phyloP scores from a whole-genome alignment of 768 basidiomycete species.

The Lactarius hengduanensis region DNA sequence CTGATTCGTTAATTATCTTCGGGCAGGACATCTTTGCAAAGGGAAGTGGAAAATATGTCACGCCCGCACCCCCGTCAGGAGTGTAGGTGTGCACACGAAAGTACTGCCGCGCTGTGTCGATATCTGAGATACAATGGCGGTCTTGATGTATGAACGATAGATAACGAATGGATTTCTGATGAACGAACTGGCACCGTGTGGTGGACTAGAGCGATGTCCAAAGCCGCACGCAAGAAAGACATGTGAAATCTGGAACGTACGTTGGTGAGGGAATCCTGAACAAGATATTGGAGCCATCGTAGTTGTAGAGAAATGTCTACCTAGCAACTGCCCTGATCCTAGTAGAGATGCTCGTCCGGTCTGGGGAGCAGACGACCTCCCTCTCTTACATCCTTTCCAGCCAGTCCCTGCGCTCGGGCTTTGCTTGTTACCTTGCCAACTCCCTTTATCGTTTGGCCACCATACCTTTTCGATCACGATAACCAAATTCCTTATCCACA shows the following conservation, averaged over 20 bases:
- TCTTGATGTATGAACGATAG: background rate
- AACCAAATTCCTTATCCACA: too few species aligned
- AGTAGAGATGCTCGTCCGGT: too few species aligned
- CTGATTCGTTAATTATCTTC: background rate
- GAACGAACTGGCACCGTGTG: background rate
- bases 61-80: constrained; percentile 19
- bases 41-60: constrained; percentile 43
- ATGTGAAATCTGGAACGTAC: background rate
- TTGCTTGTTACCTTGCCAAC: too few species aligned
- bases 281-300: background rate
- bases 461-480: too few species aligned
- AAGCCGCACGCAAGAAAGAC: background rate
- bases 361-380: too few species aligned
- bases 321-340: too few species aligned
- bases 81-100: constrained; percentile 11
- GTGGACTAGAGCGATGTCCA: background rate
- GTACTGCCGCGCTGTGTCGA: background rate
- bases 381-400: too few species aligned
- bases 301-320: too few species aligned
- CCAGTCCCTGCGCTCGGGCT: too few species aligned
- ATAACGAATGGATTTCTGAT: background rate
- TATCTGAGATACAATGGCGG: background rate
- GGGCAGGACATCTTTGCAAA: constrained; percentile 43
- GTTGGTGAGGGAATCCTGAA: background rate
- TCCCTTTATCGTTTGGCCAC: too few species aligned